phyloP scores from a whole-genome alignment of 495 filamentous ascomycete genomes.

The Immersiella caudata region DNA sequence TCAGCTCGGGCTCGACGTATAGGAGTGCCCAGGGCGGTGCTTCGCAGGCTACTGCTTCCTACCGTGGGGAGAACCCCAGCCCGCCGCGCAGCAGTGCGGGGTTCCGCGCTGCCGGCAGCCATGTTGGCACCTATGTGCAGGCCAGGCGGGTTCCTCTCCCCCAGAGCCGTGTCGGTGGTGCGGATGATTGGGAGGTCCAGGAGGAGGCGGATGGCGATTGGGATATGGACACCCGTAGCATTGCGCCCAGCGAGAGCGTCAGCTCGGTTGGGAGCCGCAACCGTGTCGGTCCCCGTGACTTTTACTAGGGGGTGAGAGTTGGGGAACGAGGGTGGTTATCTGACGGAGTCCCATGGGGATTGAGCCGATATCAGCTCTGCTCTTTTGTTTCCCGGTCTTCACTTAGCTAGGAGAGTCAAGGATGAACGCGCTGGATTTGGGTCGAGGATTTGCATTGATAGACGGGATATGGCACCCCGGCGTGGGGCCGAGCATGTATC shows the following conservation, averaged over 20 bases:
- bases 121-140: slow-evolving; percentile 22
- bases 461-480: not conserved
- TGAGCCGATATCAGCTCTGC: slow-evolving; percentile 13
- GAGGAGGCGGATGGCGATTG: slow-evolving; percentile 12
- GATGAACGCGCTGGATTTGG: not conserved
- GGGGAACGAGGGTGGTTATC: not conserved
- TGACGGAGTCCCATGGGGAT: slow-evolving; percentile 12
- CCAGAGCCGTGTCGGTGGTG: not conserved
- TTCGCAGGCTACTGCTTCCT: slow-evolving; percentile 1
- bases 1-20: slow-evolving; percentile 20
- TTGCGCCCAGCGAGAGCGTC: slow-evolving; percentile 32
- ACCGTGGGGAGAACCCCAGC: slow-evolving; percentile 12
- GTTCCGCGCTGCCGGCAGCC: slow-evolving; percentile 13
- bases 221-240: slow-evolving; percentile 20
- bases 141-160: slow-evolving; percentile 22
- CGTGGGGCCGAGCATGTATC: not conserved
- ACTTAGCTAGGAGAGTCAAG: not conserved
- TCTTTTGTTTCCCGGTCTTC: not conserved
- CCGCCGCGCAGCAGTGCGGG: slow-evolving; percentile 20
- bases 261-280: slow-evolving; percentile 30
- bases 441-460: not conserved
- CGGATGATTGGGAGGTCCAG: slow-evolving; percentile 21
- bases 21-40: slow-evolving; percentile 8
- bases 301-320: not conserved
- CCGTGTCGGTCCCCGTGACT: not conserved